Conservation (phyloP, 768 basidiomycete genomes). For the Rhizopogon vinicolor region DNA sequence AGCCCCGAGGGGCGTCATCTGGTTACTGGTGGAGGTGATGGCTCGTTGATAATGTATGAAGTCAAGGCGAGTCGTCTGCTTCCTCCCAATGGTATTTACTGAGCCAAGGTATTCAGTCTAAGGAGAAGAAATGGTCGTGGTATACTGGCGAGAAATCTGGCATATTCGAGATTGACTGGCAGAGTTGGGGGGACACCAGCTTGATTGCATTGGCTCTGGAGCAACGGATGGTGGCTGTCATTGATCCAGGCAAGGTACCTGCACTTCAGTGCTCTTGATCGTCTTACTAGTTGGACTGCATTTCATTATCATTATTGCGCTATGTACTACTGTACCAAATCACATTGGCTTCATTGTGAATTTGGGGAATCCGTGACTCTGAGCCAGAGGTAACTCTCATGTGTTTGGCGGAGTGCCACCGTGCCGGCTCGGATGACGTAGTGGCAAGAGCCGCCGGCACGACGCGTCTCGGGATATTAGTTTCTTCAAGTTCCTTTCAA, state of each 20-base stretch:
- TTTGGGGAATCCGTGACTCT: too few species aligned
- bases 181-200: conserved; percentile 45
- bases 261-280: conserved; percentile 4
- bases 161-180: conserved; percentile 78
- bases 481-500: neutral
- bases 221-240: conserved; percentile 59
- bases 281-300: neutral
- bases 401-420: neutral
- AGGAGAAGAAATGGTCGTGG: conserved; percentile 60
- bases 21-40: conserved; percentile 78
- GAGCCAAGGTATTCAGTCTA: conserved; percentile 29
- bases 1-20: conserved; percentile 70
- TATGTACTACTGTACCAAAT: neutral
- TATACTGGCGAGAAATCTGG: conserved; percentile 57
- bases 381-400: too few species aligned
- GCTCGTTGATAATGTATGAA: conserved; percentile 68
- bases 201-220: conserved; percentile 70
- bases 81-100: neutral
- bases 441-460: neutral
- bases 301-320: conserved; percentile 3
- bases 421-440: neutral
- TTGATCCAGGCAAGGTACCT: conserved; percentile 53
- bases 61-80: conserved; percentile 44
- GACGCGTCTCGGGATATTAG: neutral
- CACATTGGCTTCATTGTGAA: too few species aligned